A percentile compares a stretch with the other conserved stretches of the same genome.
These are phyloP conservation scores for Filobasidium floriforme DNA, from an alignment of 768 basidiomycete genomes.

Conservation along the genomic window DNA sequence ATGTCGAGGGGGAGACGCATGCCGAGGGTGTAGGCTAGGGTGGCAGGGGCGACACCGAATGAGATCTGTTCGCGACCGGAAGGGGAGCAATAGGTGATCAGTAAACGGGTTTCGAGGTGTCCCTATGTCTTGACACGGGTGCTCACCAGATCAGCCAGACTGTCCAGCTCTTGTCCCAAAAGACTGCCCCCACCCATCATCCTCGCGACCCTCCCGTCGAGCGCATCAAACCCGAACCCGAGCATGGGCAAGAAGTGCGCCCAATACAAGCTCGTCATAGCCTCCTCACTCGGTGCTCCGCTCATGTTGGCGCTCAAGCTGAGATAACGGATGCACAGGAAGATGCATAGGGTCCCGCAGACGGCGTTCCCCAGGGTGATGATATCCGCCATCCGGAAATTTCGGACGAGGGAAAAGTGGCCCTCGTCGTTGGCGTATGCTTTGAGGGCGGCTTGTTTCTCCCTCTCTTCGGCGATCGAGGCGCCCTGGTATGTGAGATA, in stretches of 20 bases:
- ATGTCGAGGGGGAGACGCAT: slow-evolving; percentile 87
- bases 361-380: slow-evolving; percentile 99
- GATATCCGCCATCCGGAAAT: slow-evolving; percentile 93
- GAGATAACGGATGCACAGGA: slow-evolving; percentile 85
- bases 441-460: slow-evolving; percentile 37
- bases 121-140: too few relatives aligned
- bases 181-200: slow-evolving; percentile 94
- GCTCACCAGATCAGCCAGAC: slow-evolving; percentile 86
- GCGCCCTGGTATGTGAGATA: slow-evolving; percentile 26
- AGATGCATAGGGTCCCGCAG: slow-evolving; percentile 91
- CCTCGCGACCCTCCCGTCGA: slow-evolving; percentile 94
- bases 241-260: slow-evolving; percentile 84
- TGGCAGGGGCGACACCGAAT: slow-evolving; percentile 94
- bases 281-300: slow-evolving; percentile 83
- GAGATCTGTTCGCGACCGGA: slow-evolving; percentile 59
- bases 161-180: slow-evolving; percentile 95
- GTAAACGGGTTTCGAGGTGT: too few relatives aligned
- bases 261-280: slow-evolving; percentile 64
- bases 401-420: slow-evolving; percentile 95
- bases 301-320: slow-evolving; percentile 70
- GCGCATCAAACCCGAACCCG: slow-evolving; percentile 93
- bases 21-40: slow-evolving; percentile 82
- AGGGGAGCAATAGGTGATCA: background rate
- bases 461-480: slow-evolving; percentile 39
- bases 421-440: slow-evolving; percentile 69